phyloP scores from a whole-genome alignment of 495 filamentous ascomycete genomes.

The Xylaria nigripes region DNA sequence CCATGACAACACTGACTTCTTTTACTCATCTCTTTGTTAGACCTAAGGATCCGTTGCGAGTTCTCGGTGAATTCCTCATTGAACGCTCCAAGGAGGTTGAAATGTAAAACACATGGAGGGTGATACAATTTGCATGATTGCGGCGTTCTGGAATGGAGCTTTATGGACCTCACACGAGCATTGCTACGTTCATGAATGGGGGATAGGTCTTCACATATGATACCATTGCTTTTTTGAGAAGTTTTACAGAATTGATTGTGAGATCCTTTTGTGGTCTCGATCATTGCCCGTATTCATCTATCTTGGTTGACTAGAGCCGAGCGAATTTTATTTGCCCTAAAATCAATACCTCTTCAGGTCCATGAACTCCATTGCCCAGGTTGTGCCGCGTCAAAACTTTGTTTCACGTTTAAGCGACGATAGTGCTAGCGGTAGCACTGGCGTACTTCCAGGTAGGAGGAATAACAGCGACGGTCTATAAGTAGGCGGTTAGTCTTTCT shows the following conservation, averaged over 20 bases:
- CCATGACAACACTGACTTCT: not conserved
- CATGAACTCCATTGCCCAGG: constrained; percentile 26
- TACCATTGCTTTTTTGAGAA: constrained; percentile 17
- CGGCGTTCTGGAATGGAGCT: constrained; percentile 19
- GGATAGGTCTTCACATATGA: constrained; percentile 13
- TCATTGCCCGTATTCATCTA: constrained; percentile 18
- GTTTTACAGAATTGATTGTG: constrained; percentile 7
- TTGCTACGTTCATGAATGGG: constrained; percentile 8
- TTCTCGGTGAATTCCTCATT: constrained; percentile 77
- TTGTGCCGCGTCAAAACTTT: constrained; percentile 17
- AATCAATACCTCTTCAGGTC: constrained; percentile 25
- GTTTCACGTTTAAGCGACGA: constrained; percentile 50
- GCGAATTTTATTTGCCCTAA: constrained; percentile 17
- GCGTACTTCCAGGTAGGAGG: constrained; percentile 98
- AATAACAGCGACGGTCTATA: constrained; percentile 82
- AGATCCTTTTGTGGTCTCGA: constrained; percentile 16
- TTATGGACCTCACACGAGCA: constrained; percentile 1
- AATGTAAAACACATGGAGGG: constrained; percentile 15
- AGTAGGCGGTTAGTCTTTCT: constrained; percentile 16
- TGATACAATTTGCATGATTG: constrained; percentile 8
- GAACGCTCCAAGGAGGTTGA: constrained; percentile 73
- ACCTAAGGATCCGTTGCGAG: constrained; percentile 77
- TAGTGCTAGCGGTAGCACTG: constrained; percentile 55
- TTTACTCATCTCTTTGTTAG: constrained; percentile 24
- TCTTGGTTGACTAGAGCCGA: constrained; percentile 17